These are phyloP conservation scores for Epichloe aotearoae DNA, from an alignment of 2,329 filamentous ascomycete genomes.

Conservation along the genomic window DNA sequence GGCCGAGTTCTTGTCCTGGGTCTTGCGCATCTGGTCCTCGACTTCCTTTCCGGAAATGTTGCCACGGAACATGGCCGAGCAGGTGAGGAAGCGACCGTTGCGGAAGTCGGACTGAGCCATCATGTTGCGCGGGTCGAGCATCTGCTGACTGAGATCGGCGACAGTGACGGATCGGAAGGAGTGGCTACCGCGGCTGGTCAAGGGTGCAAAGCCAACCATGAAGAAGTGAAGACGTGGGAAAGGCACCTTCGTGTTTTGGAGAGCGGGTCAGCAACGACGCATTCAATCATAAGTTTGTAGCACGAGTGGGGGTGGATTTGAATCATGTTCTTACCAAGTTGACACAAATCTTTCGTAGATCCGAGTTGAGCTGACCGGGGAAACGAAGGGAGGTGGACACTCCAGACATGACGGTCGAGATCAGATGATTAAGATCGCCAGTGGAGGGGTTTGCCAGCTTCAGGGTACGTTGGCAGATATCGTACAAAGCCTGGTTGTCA, in stretches of 20 bases:
- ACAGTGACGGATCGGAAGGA: conserved; percentile 96
- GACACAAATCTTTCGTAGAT: conserved; percentile 96
- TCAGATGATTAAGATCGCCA: conserved; percentile 97
- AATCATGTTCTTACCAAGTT: conserved; percentile 49
- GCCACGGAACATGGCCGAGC: conserved; percentile 98
- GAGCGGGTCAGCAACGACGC: not conserved
- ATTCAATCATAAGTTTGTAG: no score
- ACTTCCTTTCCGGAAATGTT: conserved; percentile 99
- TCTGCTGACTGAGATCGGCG: conserved; percentile 97
- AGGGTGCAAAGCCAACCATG: conserved; percentile 97
- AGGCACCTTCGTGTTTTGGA: conserved; percentile 47
- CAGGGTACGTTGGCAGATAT: conserved; percentile 99
- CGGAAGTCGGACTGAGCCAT: conserved; percentile 99
- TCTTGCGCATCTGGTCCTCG: conserved; percentile 99
- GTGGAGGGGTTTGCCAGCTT: conserved; percentile 98
- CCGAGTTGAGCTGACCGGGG: conserved; percentile 98
- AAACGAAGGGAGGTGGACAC: conserved; percentile 97
- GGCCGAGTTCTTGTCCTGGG: conserved; percentile 98
- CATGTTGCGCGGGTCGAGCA: conserved; percentile 99
- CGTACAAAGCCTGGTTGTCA: conserved; percentile 99
- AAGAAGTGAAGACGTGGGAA: conserved; percentile 99
- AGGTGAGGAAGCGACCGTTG: conserved; percentile 97
- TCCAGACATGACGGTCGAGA: conserved; percentile 98
- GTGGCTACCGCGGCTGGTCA: conserved; percentile 73
- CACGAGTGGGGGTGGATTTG: no score